Percentiles rank a stretch among this genome's conserved stretches.
These are phyloP conservation scores for Kernera saxatilis DNA, from an alignment of 345 rosid genomes.

Conservation along the genomic window DNA sequence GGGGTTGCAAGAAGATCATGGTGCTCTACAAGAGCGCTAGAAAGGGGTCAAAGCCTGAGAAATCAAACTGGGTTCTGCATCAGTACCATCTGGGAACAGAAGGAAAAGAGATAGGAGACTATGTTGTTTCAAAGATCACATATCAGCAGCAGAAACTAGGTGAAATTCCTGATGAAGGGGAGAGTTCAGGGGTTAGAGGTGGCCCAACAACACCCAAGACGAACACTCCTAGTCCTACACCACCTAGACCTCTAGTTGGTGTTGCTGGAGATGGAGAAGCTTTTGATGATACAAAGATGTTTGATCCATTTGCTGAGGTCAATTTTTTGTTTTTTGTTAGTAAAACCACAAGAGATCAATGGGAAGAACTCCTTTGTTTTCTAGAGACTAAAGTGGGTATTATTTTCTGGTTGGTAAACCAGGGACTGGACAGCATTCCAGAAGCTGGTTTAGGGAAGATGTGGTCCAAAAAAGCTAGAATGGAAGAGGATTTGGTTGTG, in stretches of 20 bases:
- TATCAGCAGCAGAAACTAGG: constrained; percentile 54
- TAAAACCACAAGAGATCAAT: neutral
- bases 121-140: constrained; percentile 69
- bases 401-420: constrained; percentile 5
- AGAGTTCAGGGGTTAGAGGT: constrained; percentile 33
- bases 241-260: constrained; percentile 35
- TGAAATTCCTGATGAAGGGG: constrained; percentile 42
- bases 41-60: constrained; percentile 65
- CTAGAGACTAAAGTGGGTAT: neutral
- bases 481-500: constrained; percentile 38
- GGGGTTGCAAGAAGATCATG: constrained; percentile 89
- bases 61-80: constrained; percentile 83
- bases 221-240: constrained; percentile 58
- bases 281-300: constrained; percentile 17
- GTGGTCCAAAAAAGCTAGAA: constrained; percentile 74
- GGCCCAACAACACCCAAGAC: constrained; percentile 74
- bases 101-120: constrained; percentile 70
- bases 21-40: constrained; percentile 75
- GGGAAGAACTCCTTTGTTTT: neutral
- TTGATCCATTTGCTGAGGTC: constrained; percentile 25
- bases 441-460: constrained; percentile 25
- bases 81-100: constrained; percentile 83
- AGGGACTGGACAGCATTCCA: constrained; percentile 35
- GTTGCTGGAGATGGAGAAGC: constrained; percentile 21
- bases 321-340: neutral